A percentile compares a stretch with the other conserved stretches of the same genome.
Evolutionary conservation across 371 early-diverging fungal species (phyloP).

Genomic region (Nosema muscidifuracis): DNA sequence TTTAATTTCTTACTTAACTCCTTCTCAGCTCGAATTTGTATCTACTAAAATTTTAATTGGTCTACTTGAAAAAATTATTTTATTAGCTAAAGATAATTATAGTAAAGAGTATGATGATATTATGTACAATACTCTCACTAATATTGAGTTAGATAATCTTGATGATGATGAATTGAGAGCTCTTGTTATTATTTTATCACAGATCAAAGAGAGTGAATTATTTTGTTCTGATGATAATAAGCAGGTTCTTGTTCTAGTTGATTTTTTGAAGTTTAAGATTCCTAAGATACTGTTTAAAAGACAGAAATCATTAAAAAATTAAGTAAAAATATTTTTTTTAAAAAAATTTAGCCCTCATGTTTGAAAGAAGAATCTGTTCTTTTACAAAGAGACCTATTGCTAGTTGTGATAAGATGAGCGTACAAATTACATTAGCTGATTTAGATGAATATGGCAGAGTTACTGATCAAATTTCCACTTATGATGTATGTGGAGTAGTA

Average conservation of each 20-base stretch:
- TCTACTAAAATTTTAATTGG: not conserved
- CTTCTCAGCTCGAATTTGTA: not conserved
- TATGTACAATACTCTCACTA: not conserved
- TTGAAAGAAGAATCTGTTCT: slow-evolving; percentile 58
- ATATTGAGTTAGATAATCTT: not conserved
- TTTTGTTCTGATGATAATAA: not conserved
- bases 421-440: slow-evolving; percentile 57
- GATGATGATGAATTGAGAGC: slow-evolving; percentile 8
- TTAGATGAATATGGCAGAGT: slow-evolving; percentile 58
- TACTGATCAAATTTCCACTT: slow-evolving; percentile 52
- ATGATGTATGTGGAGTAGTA: slow-evolving; percentile 56
- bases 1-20: not conserved
- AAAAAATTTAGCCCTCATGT: not conserved
- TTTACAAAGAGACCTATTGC: slow-evolving; percentile 62
- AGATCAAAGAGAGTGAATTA: slow-evolving; percentile 6
- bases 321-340: not conserved
- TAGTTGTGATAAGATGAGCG: slow-evolving; percentile 59
- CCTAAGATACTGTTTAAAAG: slow-evolving; percentile 10
- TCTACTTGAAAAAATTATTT: not conserved
- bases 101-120: not conserved
- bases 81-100: not conserved
- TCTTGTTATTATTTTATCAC: not conserved
- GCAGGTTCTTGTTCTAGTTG: not conserved
- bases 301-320: slow-evolving; percentile 6
- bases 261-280: slow-evolving; percentile 2